Percentiles rank a stretch among this genome's conserved stretches.
Conservation (phyloP, 1,139 yeast genomes). For the Tardiomyces depauwii region DNA sequence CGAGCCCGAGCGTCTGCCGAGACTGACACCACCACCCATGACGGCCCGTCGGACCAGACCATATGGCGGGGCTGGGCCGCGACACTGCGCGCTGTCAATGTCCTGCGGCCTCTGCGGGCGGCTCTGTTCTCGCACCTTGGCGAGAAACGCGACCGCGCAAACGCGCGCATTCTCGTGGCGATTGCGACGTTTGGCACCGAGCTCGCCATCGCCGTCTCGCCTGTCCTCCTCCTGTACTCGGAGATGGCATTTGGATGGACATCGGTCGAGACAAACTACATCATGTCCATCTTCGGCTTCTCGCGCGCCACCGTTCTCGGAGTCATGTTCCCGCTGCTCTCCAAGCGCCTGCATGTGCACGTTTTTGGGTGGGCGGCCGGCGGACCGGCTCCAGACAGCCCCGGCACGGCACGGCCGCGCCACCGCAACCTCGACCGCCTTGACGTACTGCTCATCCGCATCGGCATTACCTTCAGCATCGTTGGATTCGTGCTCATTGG, state of each 20-base stretch:
- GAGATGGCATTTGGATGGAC: conserved; percentile 50
- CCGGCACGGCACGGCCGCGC: conserved; percentile 12
- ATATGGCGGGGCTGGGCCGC: conserved; percentile 1
- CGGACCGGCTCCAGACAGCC: conserved; percentile 23
- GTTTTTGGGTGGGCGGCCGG: not conserved
- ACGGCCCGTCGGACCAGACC: conserved; percentile 1
- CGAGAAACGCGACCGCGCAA: conserved; percentile 22
- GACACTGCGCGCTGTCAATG: conserved; percentile 10
- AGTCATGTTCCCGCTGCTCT: conserved; percentile 33
- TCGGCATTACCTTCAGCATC: conserved; percentile 31
- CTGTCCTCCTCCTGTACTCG: conserved; percentile 44
- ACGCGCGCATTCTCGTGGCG: conserved; percentile 36
- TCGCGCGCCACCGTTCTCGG: conserved; percentile 34
- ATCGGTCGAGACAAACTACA: conserved; percentile 46
- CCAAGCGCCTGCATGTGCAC: conserved; percentile 8
- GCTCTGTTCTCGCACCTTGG: conserved; percentile 28
- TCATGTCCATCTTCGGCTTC: conserved; percentile 44
- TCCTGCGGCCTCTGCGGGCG: conserved; percentile 37
- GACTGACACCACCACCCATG: conserved; percentile 1
- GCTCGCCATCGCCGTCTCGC: conserved; percentile 28
- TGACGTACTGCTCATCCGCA: conserved; percentile 37
- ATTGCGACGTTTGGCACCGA: conserved; percentile 32
- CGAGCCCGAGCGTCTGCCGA: conserved; percentile 1
- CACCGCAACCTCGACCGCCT: conserved; percentile 37
- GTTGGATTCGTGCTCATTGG: conserved; percentile 33